phyloP scores from a whole-genome alignment of 2,329 filamentous ascomycete species.

The Bipolaris oryzae region DNA sequence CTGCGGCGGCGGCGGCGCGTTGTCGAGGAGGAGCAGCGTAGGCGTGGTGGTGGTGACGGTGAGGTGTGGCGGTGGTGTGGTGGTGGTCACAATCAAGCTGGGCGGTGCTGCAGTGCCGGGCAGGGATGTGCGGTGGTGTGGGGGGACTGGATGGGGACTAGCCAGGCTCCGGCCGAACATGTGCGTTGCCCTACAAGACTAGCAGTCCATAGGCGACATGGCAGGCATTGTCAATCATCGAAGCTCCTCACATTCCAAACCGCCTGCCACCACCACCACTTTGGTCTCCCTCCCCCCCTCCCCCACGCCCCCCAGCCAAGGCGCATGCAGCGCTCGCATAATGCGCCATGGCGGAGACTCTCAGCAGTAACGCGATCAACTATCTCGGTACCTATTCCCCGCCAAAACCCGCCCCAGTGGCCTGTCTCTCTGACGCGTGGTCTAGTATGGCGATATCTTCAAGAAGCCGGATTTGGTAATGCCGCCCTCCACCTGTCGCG shows the following conservation, averaged over 20 bases:
- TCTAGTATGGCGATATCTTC: constrained; percentile 65
- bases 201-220: no score
- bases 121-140: constrained; percentile 5
- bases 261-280: neutral
- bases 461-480: constrained; percentile 58
- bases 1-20: constrained; percentile 7
- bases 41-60: neutral
- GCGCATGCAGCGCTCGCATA: constrained; percentile 24
- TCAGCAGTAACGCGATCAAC: constrained; percentile 69
- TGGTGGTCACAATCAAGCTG: neutral
- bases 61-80: constrained; percentile 1
- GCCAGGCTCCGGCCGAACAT: constrained; percentile 1
- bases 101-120: neutral
- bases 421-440: constrained; percentile 16
- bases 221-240: neutral
- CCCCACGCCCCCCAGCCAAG: neutral
- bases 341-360: constrained; percentile 53
- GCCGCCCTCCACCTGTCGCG: constrained; percentile 65
- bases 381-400: constrained; percentile 55
- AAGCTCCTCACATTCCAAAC: neutral
- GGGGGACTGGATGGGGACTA: neutral
- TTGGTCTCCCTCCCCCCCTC: no score
- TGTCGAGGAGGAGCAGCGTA: neutral
- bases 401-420: constrained; percentile 1
- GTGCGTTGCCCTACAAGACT: no score